Evolutionary conservation across 208 protist genomes (phyloP).

Genomic region (Trypanosoma avium): DNA sequence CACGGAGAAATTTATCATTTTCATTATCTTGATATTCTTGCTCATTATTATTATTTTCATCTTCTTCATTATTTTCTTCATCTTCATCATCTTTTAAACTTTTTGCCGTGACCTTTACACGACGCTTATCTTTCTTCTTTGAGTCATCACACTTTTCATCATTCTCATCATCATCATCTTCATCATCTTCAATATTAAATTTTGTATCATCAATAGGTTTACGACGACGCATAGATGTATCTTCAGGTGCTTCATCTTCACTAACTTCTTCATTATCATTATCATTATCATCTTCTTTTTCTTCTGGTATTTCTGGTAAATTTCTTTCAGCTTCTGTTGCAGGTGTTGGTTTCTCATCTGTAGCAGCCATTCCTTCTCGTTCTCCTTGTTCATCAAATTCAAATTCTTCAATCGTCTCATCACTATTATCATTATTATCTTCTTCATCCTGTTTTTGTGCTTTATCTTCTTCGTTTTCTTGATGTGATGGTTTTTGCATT

Average conservation of each 20-base stretch:
- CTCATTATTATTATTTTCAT: slow-evolving; percentile 31
- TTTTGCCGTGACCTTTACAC: slow-evolving; percentile 42
- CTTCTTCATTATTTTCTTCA: slow-evolving; percentile 29
- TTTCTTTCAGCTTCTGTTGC: slow-evolving; percentile 44
- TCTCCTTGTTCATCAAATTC: slow-evolving; percentile 40
- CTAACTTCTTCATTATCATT: slow-evolving; percentile 26
- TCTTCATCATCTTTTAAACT: slow-evolving; percentile 36
- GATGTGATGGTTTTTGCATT: slow-evolving; percentile 47
- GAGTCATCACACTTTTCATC: slow-evolving; percentile 22
- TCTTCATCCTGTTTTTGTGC: slow-evolving; percentile 41
- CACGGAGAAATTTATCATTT: slow-evolving; percentile 56
- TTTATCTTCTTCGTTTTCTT: slow-evolving; percentile 44
- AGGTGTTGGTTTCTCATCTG: slow-evolving; percentile 40
- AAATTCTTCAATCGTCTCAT: slow-evolving; percentile 47
- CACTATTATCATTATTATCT: slow-evolving; percentile 64
- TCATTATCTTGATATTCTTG: slow-evolving; percentile 19
- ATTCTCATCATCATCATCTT: slow-evolving; percentile 35
- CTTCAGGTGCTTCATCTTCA: slow-evolving; percentile 21
- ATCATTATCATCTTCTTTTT: slow-evolving; percentile 25
- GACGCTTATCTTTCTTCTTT: slow-evolving; percentile 47
- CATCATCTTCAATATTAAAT: slow-evolving; percentile 21
- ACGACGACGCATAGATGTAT: slow-evolving; percentile 21
- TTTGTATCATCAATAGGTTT: slow-evolving; percentile 13
- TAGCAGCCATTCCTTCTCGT: slow-evolving; percentile 59
- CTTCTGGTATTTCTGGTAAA: slow-evolving; percentile 27